These are phyloP conservation scores for Colletotrichum tropicicola DNA, from an alignment of 2,329 filamentous ascomycete species.

Conservation along the genomic window DNA sequence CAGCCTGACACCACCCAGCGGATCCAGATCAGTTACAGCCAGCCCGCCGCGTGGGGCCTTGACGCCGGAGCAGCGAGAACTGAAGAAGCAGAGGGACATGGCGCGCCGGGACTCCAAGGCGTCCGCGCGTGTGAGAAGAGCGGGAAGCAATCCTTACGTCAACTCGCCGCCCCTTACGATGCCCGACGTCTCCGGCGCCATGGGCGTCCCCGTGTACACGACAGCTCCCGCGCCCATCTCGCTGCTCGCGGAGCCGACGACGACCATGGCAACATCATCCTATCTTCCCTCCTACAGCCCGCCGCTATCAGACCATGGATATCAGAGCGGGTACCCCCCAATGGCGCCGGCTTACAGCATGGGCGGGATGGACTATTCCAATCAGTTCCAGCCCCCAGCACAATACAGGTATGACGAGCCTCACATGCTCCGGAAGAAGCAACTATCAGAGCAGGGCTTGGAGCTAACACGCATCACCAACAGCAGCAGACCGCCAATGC, in stretches of 20 bases:
- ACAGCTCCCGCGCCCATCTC: slow-evolving; percentile 60
- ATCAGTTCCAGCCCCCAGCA: slow-evolving; percentile 41
- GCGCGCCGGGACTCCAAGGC: slow-evolving; percentile 67
- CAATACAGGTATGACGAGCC: slow-evolving; percentile 49
- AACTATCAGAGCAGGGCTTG: neutral
- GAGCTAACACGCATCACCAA: slow-evolving; percentile 16
- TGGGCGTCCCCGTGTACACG: slow-evolving; percentile 60
- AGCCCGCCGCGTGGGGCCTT: slow-evolving; percentile 65
- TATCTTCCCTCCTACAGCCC: slow-evolving; percentile 62
- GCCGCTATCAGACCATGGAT: slow-evolving; percentile 53
- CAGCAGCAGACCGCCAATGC: slow-evolving; percentile 50
- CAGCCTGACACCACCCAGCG: slow-evolving; percentile 59
- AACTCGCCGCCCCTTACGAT: slow-evolving; percentile 53
- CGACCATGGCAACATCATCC: slow-evolving; percentile 49
- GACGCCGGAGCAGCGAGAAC: slow-evolving; percentile 68
- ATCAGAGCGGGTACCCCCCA: slow-evolving; percentile 40
- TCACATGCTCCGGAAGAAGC: neutral
- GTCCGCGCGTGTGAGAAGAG: slow-evolving; percentile 58
- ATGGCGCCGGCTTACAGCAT: slow-evolving; percentile 52
- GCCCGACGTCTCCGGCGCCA: slow-evolving; percentile 51
- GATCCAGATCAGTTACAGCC: slow-evolving; percentile 62
- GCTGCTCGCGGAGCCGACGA: slow-evolving; percentile 59
- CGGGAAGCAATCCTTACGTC: slow-evolving; percentile 53
- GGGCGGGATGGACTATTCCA: slow-evolving; percentile 51
- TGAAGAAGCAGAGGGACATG: slow-evolving; percentile 69